phyloP scores from a whole-genome alignment of 2,329 filamentous ascomycete species.

The Fusarium sp. region DNA sequence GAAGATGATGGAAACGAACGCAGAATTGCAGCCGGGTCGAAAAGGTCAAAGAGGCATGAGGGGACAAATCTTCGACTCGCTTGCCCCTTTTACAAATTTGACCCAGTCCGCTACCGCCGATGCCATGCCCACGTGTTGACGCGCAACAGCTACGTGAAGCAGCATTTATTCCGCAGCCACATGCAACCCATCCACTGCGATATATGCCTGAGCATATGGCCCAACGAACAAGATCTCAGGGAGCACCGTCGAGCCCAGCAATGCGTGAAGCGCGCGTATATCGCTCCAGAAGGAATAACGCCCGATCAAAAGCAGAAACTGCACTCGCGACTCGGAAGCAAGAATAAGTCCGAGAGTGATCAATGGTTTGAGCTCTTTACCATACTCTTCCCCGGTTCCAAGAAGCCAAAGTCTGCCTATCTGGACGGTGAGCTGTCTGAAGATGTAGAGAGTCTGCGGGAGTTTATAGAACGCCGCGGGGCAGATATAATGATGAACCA shows the following conservation, averaged over 20 bases:
- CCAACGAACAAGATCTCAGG: background rate
- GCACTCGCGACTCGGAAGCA: background rate
- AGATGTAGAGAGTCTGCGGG: constrained; percentile 3
- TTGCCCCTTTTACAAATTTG: constrained; percentile 7
- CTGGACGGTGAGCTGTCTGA: constrained; percentile 6
- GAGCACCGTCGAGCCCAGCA: constrained; percentile 4
- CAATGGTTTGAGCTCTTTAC: constrained; percentile 12
- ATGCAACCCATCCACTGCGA: constrained; percentile 11
- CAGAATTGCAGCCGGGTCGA: background rate
- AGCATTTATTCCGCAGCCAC: constrained; percentile 6
- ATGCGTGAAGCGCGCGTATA: constrained; percentile 5
- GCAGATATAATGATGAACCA: background rate
- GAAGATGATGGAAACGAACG: background rate
- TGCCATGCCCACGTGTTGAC: background rate
- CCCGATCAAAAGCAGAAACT: background rate
- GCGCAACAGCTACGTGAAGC: constrained; percentile 11
- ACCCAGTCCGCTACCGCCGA: background rate
- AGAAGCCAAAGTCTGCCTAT: constrained; percentile 2
- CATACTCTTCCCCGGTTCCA: background rate
- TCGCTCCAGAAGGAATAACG: constrained; percentile 4
- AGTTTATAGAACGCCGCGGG: constrained; percentile 10
- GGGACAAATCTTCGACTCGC: background rate
- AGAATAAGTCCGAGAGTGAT: constrained; percentile 9
- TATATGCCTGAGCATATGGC: constrained; percentile 3
- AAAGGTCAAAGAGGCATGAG: constrained; percentile 2